A percentile compares a stretch with the other conserved stretches of the same genome.
Evolutionary conservation across 805 yeast species (phyloP).

Genomic region (Phaffomyces opuntiae): DNA sequence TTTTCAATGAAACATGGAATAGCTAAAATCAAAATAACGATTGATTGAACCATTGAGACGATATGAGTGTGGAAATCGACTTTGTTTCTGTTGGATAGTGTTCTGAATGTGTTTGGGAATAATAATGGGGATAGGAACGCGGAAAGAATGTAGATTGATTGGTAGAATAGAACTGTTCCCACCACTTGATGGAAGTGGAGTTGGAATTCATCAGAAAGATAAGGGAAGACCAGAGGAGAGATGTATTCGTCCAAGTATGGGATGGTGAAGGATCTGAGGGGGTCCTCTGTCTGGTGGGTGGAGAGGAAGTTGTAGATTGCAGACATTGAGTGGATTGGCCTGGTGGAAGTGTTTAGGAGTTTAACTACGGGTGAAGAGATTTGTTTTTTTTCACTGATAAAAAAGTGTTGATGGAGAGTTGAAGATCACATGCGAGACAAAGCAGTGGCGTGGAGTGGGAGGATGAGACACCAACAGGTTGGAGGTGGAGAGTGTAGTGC

Average conservation of each 20-base stretch:
- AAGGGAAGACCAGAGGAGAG: slow-evolving; percentile 12
- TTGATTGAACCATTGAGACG: slow-evolving; percentile 78
- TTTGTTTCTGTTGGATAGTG: slow-evolving; percentile 35
- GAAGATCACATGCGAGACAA: too few relatives aligned
- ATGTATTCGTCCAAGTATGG: slow-evolving; percentile 26
- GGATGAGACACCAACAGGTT: too few relatives aligned
- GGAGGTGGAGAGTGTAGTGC: too few relatives aligned
- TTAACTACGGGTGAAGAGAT: neutral
- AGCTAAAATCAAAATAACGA: slow-evolving; percentile 47
- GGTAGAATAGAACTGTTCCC: slow-evolving; percentile 23
- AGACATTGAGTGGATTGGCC: neutral
- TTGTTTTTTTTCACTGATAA: neutral
- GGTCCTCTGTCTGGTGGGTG: slow-evolving; percentile 18
- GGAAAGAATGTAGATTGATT: slow-evolving; percentile 21
- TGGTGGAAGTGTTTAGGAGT: neutral
- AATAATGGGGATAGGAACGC: slow-evolving; percentile 17
- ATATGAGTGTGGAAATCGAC: slow-evolving; percentile 79
- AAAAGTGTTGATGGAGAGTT: neutral
- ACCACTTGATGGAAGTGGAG: slow-evolving; percentile 29
- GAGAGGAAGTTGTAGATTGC: neutral
- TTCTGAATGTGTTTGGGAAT: slow-evolving; percentile 16
- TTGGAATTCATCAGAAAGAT: slow-evolving; percentile 17
- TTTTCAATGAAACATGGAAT: slow-evolving; percentile 2
- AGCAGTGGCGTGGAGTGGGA: too few relatives aligned
- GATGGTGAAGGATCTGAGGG: slow-evolving; percentile 17